Conservation (phyloP, 805 yeast species). For the Ogataea thermomethanolica region DNA sequence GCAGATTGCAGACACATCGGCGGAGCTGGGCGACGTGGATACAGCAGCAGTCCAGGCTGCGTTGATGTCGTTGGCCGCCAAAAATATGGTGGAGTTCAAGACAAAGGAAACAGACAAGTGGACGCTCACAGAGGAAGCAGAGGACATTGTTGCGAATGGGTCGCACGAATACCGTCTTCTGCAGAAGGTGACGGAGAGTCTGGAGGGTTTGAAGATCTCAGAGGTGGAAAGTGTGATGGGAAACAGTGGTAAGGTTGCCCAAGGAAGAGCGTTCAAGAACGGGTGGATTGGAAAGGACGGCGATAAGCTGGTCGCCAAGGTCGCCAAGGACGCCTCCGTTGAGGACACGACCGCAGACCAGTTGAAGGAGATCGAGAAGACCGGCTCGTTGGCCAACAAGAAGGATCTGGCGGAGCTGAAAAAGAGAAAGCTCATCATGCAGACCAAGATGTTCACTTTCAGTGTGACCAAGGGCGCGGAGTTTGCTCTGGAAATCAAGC, state of each 20-base stretch:
- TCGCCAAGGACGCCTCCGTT: slow-evolving; percentile 47
- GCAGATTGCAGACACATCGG: slow-evolving; percentile 65
- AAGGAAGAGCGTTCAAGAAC: slow-evolving; percentile 95
- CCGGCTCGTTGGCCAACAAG: slow-evolving; percentile 53
- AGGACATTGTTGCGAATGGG: slow-evolving; percentile 72
- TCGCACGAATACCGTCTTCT: slow-evolving; percentile 87
- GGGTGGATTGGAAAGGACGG: slow-evolving; percentile 94
- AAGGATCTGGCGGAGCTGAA: slow-evolving; percentile 80
- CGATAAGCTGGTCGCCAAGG: slow-evolving; percentile 65
- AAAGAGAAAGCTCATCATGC: slow-evolving; percentile 81
- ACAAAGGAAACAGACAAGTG: slow-evolving; percentile 74
- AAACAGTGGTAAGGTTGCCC: slow-evolving; percentile 84
- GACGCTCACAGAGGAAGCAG: slow-evolving; percentile 76
- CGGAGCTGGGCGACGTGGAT: slow-evolving; percentile 60
- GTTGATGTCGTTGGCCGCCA: slow-evolving; percentile 79
- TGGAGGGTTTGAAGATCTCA: slow-evolving; percentile 78
- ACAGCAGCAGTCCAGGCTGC: slow-evolving; percentile 75
- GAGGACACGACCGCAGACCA: slow-evolving; percentile 64
- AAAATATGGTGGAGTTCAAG: slow-evolving; percentile 70
- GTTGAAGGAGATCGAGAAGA: slow-evolving; percentile 51
- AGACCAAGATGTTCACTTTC: slow-evolving; percentile 73
- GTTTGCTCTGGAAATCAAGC: slow-evolving; percentile 75
- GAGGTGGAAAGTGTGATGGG: slow-evolving; percentile 77
- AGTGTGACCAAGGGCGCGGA: slow-evolving; percentile 75
- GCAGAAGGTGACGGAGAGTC: slow-evolving; percentile 63